A percentile compares a stretch with the other conserved stretches of the same genome.
Evolutionary conservation across 1,284 basidiomycete species (phyloP).

Genomic region (Salmacisia buchloeana): DNA sequence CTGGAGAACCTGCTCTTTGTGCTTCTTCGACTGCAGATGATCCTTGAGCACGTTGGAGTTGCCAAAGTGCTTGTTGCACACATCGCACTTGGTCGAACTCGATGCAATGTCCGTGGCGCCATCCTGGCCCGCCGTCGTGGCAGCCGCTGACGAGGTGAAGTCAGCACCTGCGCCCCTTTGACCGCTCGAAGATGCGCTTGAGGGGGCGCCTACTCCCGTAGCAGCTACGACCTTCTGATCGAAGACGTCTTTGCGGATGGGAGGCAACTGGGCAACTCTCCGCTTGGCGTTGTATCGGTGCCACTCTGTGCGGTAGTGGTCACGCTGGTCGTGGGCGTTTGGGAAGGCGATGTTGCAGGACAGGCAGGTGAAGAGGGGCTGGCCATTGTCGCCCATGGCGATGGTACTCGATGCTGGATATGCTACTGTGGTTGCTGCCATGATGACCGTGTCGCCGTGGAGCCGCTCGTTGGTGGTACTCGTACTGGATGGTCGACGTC

Average conservation of each 20-base stretch:
- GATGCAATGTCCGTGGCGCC: neutral
- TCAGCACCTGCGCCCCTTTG: neutral
- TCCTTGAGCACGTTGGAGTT: conserved; percentile 83
- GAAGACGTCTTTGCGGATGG: conserved; percentile 73
- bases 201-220: neutral
- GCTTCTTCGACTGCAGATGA: conserved; percentile 83
- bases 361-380: conserved; percentile 65
- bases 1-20: conserved; percentile 60
- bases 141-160: neutral
- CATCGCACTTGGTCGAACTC: neutral
- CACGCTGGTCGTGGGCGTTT: conserved; percentile 76
- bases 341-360: conserved; percentile 86
- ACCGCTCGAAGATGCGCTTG: neutral
- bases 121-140: neutral
- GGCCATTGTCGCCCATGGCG: conserved; percentile 24
- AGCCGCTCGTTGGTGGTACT: neutral
- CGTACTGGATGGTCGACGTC: neutral
- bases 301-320: conserved; percentile 87
- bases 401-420: neutral
- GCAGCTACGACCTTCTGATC: conserved; percentile 76
- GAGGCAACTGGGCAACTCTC: conserved; percentile 81
- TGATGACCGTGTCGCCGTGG: neutral
- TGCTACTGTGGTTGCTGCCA: neutral
- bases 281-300: conserved; percentile 99
- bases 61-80: conserved; percentile 75